Conservation (phyloP, 495 filamentous ascomycete genomes). For the Podospora sp. region DNA sequence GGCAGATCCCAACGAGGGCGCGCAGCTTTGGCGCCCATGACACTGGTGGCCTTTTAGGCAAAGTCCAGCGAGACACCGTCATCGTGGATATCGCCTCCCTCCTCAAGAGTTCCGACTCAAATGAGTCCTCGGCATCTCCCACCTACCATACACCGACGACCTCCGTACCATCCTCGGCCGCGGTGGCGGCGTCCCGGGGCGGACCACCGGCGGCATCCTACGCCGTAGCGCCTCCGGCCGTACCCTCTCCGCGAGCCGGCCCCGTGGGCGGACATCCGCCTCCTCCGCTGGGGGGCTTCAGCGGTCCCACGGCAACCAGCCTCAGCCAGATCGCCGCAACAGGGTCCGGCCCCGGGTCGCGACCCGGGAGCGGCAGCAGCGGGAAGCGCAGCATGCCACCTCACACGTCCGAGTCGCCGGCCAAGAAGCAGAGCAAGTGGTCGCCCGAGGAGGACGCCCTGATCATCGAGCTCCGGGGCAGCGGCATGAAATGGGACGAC, state of each 20-base stretch:
- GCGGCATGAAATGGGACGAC: slow-evolving; percentile 98
- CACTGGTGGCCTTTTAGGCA: slow-evolving; percentile 31
- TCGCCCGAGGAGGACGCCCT: slow-evolving; percentile 84
- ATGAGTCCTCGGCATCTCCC: slow-evolving; percentile 66
- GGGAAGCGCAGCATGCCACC: slow-evolving; percentile 53
- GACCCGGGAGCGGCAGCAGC: slow-evolving; percentile 27
- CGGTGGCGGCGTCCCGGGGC: slow-evolving; percentile 32
- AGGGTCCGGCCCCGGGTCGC: slow-evolving; percentile 16
- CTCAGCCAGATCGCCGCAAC: slow-evolving; percentile 11
- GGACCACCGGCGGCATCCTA: slow-evolving; percentile 25
- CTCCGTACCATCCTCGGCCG: slow-evolving; percentile 49
- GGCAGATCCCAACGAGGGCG: slow-evolving; percentile 17
- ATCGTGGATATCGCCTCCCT: slow-evolving; percentile 90
- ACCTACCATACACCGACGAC: slow-evolving; percentile 55
- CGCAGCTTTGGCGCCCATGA: slow-evolving; percentile 28
- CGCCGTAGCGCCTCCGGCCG: slow-evolving; percentile 27
- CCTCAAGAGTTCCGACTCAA: slow-evolving; percentile 77
- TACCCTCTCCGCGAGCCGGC: slow-evolving; percentile 26
- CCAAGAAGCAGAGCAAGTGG: slow-evolving; percentile 97
- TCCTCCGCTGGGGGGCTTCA: not conserved
- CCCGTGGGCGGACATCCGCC: slow-evolving; percentile 18
- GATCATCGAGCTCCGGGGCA: slow-evolving; percentile 85
- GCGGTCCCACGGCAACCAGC: slow-evolving; percentile 8
- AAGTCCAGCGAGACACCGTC: slow-evolving; percentile 53
- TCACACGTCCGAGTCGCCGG: slow-evolving; percentile 70